phyloP scores from a whole-genome alignment of 2,329 filamentous ascomycete species.

The Penicillium frequentans region DNA sequence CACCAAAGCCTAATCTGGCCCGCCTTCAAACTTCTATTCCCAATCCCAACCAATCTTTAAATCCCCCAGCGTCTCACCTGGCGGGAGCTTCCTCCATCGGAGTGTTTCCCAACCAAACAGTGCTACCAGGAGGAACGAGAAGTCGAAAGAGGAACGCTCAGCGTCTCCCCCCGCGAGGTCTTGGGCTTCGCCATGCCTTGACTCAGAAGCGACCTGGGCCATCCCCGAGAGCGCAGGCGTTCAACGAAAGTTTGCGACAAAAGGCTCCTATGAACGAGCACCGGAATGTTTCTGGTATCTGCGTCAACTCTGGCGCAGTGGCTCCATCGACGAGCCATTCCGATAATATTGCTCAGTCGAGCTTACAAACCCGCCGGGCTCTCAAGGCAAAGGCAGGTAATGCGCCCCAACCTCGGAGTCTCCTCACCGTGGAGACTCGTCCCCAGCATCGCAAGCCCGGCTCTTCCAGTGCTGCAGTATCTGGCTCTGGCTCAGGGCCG shows the following conservation, averaged over 20 bases:
- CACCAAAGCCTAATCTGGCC: constrained; percentile 49
- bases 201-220: constrained; percentile 19
- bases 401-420: constrained; percentile 25
- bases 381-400: constrained; percentile 31
- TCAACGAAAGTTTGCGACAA: background rate
- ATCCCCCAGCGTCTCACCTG: constrained; percentile 30
- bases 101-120: constrained; percentile 39
- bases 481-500: constrained; percentile 4
- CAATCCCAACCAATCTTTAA: constrained; percentile 23
- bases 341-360: constrained; percentile 16
- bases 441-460: constrained; percentile 10
- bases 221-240: constrained; percentile 6
- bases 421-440: constrained; percentile 30
- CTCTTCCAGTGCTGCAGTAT: constrained; percentile 7
- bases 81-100: constrained; percentile 26
- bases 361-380: constrained; percentile 41
- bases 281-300: constrained; percentile 18
- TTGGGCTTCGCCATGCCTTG: constrained; percentile 39
- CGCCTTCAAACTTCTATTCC: constrained; percentile 48
- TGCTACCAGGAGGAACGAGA: constrained; percentile 16
- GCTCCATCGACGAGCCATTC: constrained; percentile 6
- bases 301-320: constrained; percentile 7
- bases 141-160: constrained; percentile 34
- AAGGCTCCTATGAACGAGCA: constrained; percentile 6
- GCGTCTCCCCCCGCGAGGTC: constrained; percentile 39